A percentile compares a stretch with the other conserved stretches of the same genome.
phyloP scores from a whole-genome alignment of 1,284 basidiomycete species.

The Golubevia sp. region DNA sequence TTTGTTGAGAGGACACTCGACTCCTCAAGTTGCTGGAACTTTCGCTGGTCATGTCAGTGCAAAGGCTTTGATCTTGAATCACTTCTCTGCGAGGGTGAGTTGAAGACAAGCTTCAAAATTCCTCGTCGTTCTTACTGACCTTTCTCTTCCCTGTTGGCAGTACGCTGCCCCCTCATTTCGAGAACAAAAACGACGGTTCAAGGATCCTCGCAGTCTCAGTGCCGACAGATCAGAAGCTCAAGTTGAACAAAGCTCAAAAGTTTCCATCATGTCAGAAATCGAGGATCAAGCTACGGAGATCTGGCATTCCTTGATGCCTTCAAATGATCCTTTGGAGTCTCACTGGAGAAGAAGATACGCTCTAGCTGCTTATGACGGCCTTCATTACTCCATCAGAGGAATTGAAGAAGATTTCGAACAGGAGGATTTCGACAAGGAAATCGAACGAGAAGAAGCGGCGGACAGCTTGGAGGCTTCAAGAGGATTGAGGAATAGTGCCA shows the following conservation, averaged over 20 bases:
- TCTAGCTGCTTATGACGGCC: not conserved
- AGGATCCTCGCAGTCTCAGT: too few species aligned
- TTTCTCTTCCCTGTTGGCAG: not conserved
- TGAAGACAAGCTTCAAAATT: not conserved
- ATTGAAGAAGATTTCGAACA: constrained; percentile 11
- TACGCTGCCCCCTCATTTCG: not conserved
- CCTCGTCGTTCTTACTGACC: constrained; percentile 5
- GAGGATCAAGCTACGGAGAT: constrained; percentile 37
- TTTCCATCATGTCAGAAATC: constrained; percentile 31
- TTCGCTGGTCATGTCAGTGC: constrained; percentile 45
- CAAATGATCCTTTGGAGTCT: not conserved
- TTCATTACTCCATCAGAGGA: not conserved
- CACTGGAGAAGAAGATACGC: not conserved
- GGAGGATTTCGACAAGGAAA: constrained; percentile 13
- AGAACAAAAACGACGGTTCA: not conserved
- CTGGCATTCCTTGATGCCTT: constrained; percentile 19
- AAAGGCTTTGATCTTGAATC: constrained; percentile 42
- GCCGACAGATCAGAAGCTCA: not conserved
- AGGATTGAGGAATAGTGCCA: not conserved
- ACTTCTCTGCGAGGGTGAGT: constrained; percentile 35
- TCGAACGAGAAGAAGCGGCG: constrained; percentile 4
- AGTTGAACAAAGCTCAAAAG: not conserved
- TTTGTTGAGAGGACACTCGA: constrained; percentile 39
- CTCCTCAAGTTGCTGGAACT: constrained; percentile 44
- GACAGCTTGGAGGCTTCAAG: too few species aligned